Base-by-base conservation (phyloP, 2,329 filamentous ascomycete species). In the Nemania serpens region DNA sequence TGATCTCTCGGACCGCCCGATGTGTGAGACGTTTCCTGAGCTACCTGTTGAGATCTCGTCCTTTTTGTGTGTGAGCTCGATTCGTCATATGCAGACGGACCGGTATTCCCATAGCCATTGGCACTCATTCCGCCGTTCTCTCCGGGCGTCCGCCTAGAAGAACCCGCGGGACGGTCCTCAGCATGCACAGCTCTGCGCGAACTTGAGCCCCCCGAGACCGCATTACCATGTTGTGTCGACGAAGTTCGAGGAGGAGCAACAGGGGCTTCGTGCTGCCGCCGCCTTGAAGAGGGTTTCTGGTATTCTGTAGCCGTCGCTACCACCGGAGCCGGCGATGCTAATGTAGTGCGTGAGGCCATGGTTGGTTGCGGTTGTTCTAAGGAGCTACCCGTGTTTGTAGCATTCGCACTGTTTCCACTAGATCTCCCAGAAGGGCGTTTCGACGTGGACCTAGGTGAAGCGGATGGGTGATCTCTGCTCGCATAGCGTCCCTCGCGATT, bases 171-270 rank as follows among this genome's bases (percentile, higher is more conserved):
- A 62, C 78, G 79, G 49, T 84, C 81, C 68, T 74, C 77, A n/a
- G 78, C 68, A 55, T 81, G 77, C 15, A 78, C 73, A 39, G 75
- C 73, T 68, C 81, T 78, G 56, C 82, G 76, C 29, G 82, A 77
- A 66, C 71, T 77, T 15, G 78, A 73, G 29, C 37, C 37, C 5
- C 74, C 73, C n/a, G 71, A 61, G 29, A 65, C 69, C 2, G 74
- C 58, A 68, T 68, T 70, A 61, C 68, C 76, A 74, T 78, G 82
- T 66, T 87, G 85, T 66, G 87, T 89, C 45, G 91, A 95, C 13
- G 93, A 96, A 7, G 91, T 93, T 71, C 93, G 86, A 37, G 91
- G 91, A 49, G 91, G 93, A 57, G 90, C 88, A 68, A 91, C 83
- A 22, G 91, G 89, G 55, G 90, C 86, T 78, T 83, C 86, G 76